Evolutionary conservation across 495 filamentous ascomycete genomes (phyloP).

Genomic region (Pyronema domesticum): DNA sequence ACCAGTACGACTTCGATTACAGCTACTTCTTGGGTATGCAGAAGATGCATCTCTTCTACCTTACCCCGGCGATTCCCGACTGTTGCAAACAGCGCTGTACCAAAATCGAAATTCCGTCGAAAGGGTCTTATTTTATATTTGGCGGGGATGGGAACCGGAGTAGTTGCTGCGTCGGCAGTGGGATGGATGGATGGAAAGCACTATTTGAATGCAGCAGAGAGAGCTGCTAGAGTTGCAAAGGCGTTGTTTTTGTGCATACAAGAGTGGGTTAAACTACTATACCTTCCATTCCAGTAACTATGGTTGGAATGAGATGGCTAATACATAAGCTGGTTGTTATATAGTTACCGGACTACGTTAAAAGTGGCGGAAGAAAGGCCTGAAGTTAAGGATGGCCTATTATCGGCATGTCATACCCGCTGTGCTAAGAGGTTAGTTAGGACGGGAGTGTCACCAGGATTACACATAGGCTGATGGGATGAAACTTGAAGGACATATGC

Average conservation of each 20-base stretch:
- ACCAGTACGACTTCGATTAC: not conserved
- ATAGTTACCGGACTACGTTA: conserved; percentile 66
- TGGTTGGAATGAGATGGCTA: conserved; percentile 1
- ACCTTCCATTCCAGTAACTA: not conserved
- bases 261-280: conserved; percentile 43
- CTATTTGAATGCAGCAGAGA: conserved; percentile 51
- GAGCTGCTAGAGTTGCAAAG: conserved; percentile 62
- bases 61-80: not conserved
- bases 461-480: not conserved
- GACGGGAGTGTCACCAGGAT: not conserved
- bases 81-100: not conserved
- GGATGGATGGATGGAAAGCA: conserved; percentile 40
- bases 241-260: conserved; percentile 69
- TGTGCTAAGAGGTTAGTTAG: conserved; percentile 46
- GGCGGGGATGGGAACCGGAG: conserved; percentile 39
- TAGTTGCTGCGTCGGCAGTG: conserved; percentile 36
- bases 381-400: conserved; percentile 42
- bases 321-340: not conserved
- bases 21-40: not conserved
- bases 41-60: conserved; percentile 1
- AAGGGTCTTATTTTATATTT: conserved; percentile 27
- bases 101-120: conserved; percentile 1
- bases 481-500: conserved; percentile 43
- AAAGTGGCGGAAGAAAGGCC: conserved; percentile 39
- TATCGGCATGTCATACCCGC: conserved; percentile 77